Percentiles rank a stretch among this genome's conserved stretches.
phyloP scores from a whole-genome alignment of 306 rosid genomes.

The Psophocarpus tetragonolobus region DNA sequence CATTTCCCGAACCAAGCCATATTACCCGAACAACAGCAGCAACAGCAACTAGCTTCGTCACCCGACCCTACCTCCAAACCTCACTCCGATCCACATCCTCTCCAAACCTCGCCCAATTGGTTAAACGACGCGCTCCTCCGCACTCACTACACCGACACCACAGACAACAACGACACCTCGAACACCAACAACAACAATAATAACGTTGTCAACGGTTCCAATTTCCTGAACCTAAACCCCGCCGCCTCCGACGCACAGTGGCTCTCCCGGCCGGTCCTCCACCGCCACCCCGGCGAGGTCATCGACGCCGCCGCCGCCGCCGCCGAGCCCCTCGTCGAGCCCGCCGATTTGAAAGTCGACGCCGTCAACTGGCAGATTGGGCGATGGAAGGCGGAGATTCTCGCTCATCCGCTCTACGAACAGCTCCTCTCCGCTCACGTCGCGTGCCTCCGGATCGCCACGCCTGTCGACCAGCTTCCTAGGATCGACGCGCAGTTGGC shows the following conservation, averaged over 20 bases:
- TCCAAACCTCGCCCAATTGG: conserved; percentile 84
- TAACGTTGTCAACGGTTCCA: conserved; percentile 34
- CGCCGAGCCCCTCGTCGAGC: conserved; percentile 44
- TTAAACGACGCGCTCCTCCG: conserved; percentile 80
- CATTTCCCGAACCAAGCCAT: conserved; percentile 63
- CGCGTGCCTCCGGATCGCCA: conserved; percentile 83
- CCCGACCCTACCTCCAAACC: conserved; percentile 60
- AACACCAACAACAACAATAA: background rate
- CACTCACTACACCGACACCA: conserved; percentile 44
- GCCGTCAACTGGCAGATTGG: conserved; percentile 70
- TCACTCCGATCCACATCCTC: conserved; percentile 44
- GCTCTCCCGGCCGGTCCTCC: conserved; percentile 82
- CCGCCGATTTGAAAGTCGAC: conserved; percentile 51
- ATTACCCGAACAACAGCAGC: conserved; percentile 44
- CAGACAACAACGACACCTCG: background rate
- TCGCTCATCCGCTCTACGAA: conserved; percentile 77
- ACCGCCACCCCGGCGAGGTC: conserved; percentile 67
- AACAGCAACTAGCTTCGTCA: conserved; percentile 34
- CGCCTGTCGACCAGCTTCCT: conserved; percentile 96
- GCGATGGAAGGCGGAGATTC: conserved; percentile 68
- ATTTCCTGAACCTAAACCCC: conserved; percentile 76
- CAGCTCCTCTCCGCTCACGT: conserved; percentile 82
- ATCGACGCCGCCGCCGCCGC: conserved; percentile 47
- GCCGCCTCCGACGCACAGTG: conserved; percentile 60
- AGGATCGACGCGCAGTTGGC: conserved; percentile 94